Conservation (phyloP, 768 basidiomycete genomes). For the Galerina marginata region DNA sequence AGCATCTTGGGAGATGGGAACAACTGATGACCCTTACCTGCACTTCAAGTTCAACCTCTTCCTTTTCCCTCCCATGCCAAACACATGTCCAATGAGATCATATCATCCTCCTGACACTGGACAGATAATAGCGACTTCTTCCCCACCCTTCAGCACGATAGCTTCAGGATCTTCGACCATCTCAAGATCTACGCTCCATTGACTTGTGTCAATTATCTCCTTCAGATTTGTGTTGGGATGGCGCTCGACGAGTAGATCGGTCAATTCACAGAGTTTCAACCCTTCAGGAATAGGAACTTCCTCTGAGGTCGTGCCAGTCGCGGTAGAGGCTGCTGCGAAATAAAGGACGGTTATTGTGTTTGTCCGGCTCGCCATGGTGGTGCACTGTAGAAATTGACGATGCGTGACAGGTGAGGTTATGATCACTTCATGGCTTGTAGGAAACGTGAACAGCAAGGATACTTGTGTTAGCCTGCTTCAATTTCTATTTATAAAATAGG, state of each 20-base stretch:
- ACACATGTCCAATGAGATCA: not conserved
- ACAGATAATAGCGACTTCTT: slow-evolving; percentile 81
- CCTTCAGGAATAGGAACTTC: slow-evolving; percentile 52
- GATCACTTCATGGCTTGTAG: no score
- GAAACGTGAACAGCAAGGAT: no score
- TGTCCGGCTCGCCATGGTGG: slow-evolving; percentile 28
- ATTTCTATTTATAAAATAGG: no score
- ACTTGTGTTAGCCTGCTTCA: no score
- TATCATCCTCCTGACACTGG: slow-evolving; percentile 79
- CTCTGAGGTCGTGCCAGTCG: slow-evolving; percentile 64
- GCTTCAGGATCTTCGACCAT: slow-evolving; percentile 69
- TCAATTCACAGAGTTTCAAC: slow-evolving; percentile 57
- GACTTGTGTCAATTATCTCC: slow-evolving; percentile 60
- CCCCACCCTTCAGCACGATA: slow-evolving; percentile 64
- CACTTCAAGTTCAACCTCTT: not conserved
- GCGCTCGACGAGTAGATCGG: slow-evolving; percentile 53
- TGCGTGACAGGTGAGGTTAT: not conserved
- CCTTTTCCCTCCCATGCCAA: not conserved
- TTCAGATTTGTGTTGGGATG: slow-evolving; percentile 58
- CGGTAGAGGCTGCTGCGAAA: slow-evolving; percentile 72
- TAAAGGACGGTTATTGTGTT: slow-evolving; percentile 53
- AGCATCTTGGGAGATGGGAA: slow-evolving; percentile 11
- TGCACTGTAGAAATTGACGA: slow-evolving; percentile 1
- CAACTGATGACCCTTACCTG: slow-evolving; percentile 2
- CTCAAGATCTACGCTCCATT: slow-evolving; percentile 83